Percentiles rank a stretch among this genome's conserved stretches.
phyloP scores from a whole-genome alignment of 202 grass and related monocot genomes.

The Sporobolus alterniflorus region DNA sequence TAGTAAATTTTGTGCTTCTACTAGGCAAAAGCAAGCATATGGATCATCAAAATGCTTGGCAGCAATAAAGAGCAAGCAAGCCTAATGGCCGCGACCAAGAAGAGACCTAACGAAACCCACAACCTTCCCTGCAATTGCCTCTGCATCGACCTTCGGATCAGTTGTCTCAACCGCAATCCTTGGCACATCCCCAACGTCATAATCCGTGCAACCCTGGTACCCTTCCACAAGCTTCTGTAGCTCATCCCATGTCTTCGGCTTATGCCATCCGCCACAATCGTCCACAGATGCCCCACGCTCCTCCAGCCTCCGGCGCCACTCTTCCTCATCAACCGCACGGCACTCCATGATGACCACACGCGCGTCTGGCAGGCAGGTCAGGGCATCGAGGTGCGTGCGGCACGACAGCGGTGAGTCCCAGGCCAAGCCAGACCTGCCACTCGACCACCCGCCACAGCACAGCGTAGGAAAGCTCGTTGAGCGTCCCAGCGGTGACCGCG shows the following conservation, averaged over 20 bases:
- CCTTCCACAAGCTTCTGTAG: slow-evolving; percentile 59
- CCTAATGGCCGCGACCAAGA: slow-evolving; percentile 10
- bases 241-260: slow-evolving; percentile 73
- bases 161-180: slow-evolving; percentile 82
- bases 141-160: not conserved
- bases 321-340: slow-evolving; percentile 37
- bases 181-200: slow-evolving; percentile 59
- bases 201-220: slow-evolving; percentile 73
- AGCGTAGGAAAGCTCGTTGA: slow-evolving; percentile 82
- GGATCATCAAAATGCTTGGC: not conserved
- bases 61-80: not conserved
- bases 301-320: slow-evolving; percentile 78
- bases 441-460: slow-evolving; percentile 60
- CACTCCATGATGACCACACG: slow-evolving; percentile 73
- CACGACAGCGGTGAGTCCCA: slow-evolving; percentile 75
- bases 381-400: slow-evolving; percentile 52
- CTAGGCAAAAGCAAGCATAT: not conserved
- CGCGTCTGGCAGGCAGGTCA: slow-evolving; percentile 23
- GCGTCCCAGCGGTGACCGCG: not conserved
- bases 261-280: slow-evolving; percentile 56
- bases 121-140: slow-evolving; percentile 43
- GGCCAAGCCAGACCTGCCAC: slow-evolving; percentile 61
- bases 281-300: slow-evolving; percentile 35
- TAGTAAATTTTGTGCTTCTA: not conserved
- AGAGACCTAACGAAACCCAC: slow-evolving; percentile 54